phyloP scores from a whole-genome alignment of 176 grass and related monocot genomes.

The Rhipidocladum racemiflorum region DNA sequence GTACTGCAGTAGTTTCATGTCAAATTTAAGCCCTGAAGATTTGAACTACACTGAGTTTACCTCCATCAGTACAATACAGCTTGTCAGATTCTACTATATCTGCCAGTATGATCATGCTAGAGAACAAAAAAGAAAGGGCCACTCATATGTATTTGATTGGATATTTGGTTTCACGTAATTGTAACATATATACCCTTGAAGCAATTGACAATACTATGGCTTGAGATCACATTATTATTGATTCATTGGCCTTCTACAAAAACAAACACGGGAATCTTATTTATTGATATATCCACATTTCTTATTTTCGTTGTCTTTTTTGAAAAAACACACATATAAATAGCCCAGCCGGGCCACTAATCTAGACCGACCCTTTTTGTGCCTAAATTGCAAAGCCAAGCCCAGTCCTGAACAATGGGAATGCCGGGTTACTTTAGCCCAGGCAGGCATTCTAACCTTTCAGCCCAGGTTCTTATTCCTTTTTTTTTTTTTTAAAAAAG shows the following conservation, averaged over 20 bases:
- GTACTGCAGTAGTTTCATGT: background rate
- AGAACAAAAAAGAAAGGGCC: background rate
- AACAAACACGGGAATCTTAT: too few species aligned
- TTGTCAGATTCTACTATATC: background rate
- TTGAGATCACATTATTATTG: too few species aligned
- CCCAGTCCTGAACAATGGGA: too few species aligned
- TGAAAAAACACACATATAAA: too few species aligned
- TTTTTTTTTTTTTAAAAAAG: background rate
- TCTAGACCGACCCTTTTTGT: background rate
- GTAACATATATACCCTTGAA: too few species aligned
- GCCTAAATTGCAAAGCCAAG: background rate
- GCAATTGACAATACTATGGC: too few species aligned
- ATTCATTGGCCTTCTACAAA: too few species aligned
- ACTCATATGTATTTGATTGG: background rate
- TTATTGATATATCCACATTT: too few species aligned
- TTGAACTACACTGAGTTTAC: background rate
- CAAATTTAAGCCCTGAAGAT: background rate
- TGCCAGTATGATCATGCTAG: background rate
- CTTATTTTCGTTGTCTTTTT: too few species aligned
- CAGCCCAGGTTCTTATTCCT: background rate
- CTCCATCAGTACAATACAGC: background rate
- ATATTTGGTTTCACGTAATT: background rate
- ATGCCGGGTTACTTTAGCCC: background rate
- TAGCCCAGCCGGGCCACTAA: too few species aligned
- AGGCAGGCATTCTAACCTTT: background rate